Base-by-base conservation (phyloP, 2,329 filamentous ascomycete genomes). In the Fusarium anguioides region DNA sequence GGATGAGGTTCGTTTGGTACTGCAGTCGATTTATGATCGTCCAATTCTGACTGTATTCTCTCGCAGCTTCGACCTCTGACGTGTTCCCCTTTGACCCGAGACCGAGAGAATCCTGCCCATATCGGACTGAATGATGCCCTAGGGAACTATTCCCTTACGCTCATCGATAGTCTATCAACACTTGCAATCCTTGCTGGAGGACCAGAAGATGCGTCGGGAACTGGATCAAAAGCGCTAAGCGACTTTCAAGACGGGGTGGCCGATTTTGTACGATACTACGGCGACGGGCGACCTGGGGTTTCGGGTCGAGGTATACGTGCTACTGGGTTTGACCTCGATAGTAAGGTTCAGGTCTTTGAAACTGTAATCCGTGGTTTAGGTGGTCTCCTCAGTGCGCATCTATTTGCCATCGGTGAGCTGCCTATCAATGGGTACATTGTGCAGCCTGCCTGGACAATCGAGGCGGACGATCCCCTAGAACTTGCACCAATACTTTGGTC, bases 341-440 rank as follows among this genome's bases (percentile, higher is more conserved):
- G 94, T 81, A 99, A 98, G 79, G 96, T 99, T 3, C 95, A 99
- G 80, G 93, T 99, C 36, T 99, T 99, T 75, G 96, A 99, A 81
- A 98, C 95, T 1, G 95, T 97, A 33, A 99, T 99, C 71, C 87
- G 96, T 59, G 96, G 95, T 17, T 87, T 97, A 42, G 96, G 96
- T 15, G 96, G 96, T 1, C 82, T 99, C 56, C 81, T 99, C 68
- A 97, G 94, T 74, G 94, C 95, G 4, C 96, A 99, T 80, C 81
- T 97, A 39, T 99, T 99, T 77, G 95, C 96, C 14, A 84, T 94
- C 21, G 96, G 94, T 31, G 94, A 97, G 57, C 80, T 99, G 55
- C 96, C 96, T 1, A 97, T 98, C 54, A 82, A 84, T 15, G 91
- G 91, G 35, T 97, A 97, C 75, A 74, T 86, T 4, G 87, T 92